Conservation (phyloP, 176 grass and related monocot genomes). For the Rhynchospora pubera region DNA sequence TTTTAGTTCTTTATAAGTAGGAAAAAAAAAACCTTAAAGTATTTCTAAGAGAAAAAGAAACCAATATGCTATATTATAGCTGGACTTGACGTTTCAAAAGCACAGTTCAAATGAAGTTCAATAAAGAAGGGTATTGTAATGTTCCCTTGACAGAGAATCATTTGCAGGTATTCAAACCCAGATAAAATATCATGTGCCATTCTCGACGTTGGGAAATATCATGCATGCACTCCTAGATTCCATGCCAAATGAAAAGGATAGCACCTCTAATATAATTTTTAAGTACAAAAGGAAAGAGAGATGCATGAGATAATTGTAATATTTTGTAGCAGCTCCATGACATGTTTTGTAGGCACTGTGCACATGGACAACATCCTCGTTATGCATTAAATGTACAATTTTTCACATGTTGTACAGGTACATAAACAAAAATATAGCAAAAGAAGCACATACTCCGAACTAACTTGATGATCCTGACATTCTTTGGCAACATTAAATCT, state of each 20-base stretch:
- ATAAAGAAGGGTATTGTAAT: background rate
- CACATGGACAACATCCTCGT: background rate
- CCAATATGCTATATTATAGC: background rate
- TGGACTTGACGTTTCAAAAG: background rate
- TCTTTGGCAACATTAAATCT: background rate
- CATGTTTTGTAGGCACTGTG: background rate
- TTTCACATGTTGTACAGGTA: background rate
- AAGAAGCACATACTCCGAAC: constrained; percentile 6
- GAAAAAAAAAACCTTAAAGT: background rate
- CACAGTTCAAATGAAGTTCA: background rate
- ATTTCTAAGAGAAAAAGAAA: background rate
- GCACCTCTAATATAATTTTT: background rate
- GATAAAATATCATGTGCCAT: background rate
- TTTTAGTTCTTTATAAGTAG: background rate
- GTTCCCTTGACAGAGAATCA: background rate
- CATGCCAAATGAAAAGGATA: background rate
- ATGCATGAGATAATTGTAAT: background rate
- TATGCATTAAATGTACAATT: background rate
- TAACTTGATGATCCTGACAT: constrained; percentile 1
- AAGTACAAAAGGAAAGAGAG: background rate
- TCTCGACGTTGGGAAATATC: background rate
- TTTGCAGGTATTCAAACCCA: background rate
- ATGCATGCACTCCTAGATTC: background rate
- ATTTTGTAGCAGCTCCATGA: background rate
- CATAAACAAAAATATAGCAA: background rate